phyloP scores from a whole-genome alignment of 2,329 filamentous ascomycete genomes.

The Sporothrix sp. region DNA sequence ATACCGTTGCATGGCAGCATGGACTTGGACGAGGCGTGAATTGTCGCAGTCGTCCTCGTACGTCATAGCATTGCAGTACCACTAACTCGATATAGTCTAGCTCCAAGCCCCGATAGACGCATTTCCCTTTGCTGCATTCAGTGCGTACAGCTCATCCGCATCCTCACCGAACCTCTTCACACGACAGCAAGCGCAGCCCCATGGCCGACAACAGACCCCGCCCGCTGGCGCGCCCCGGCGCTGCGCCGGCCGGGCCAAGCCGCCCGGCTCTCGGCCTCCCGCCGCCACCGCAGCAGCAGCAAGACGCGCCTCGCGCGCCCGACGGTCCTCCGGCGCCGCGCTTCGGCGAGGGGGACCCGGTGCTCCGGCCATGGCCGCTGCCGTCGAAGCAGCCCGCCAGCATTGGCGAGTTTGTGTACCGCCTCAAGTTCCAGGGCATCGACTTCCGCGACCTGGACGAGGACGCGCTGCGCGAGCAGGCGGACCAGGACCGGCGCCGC shows the following conservation, averaged over 20 bases:
- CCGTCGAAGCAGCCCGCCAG: conserved; percentile 47
- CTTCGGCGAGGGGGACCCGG: conserved; percentile 17
- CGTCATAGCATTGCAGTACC: too few relatives aligned
- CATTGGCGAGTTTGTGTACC: conserved; percentile 65
- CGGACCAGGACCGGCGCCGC: conserved; percentile 37
- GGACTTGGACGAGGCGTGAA: too few relatives aligned
- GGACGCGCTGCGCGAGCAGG: conserved; percentile 58
- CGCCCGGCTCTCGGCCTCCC: not conserved
- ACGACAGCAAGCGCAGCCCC: not conserved
- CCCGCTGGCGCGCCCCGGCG: not conserved
- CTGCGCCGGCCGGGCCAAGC: not conserved
- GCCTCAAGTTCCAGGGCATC: conserved; percentile 68
- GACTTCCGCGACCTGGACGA: conserved; percentile 76
- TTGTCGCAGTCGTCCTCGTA: too few relatives aligned
- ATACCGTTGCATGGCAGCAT: too few relatives aligned
- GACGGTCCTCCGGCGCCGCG: not conserved
- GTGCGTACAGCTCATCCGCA: too few relatives aligned
- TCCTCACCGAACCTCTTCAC: too few relatives aligned
- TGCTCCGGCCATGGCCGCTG: conserved; percentile 51
- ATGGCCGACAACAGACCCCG: conserved; percentile 6
- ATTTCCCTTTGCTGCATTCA: too few relatives aligned
- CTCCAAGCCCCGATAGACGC: too few relatives aligned
- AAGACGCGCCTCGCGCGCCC: not conserved
- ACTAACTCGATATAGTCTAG: too few relatives aligned
- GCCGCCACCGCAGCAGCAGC: not conserved